These are phyloP conservation scores for Magnolia changhungtana DNA, from an alignment of 164 flowering plant genomes.

Conservation along the genomic window DNA sequence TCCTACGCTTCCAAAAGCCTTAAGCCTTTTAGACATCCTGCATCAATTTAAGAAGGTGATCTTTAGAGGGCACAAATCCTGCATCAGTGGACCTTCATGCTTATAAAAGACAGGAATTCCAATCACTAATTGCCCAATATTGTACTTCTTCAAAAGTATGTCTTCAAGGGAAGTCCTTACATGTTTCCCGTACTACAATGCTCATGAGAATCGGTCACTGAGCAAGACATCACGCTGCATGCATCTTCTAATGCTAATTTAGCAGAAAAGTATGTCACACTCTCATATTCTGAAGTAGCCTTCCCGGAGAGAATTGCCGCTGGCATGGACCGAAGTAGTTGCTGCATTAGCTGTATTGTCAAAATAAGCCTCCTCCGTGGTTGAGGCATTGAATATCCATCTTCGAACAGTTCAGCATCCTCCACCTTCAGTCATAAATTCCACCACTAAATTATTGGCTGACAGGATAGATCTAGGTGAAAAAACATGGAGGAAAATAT, in stretches of 20 bases:
- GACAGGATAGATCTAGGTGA: not conserved
- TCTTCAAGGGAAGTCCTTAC: conserved; percentile 37
- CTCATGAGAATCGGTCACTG: conserved; percentile 22
- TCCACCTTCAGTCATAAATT: conserved; percentile 39
- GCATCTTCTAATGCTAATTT: conserved; percentile 70
- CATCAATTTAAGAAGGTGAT: not conserved
- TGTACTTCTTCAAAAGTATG: not conserved
- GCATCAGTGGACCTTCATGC: not conserved
- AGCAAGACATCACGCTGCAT: conserved; percentile 43
- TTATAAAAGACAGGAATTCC: not conserved
- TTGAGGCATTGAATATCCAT: conserved; percentile 27
- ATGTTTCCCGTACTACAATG: conserved; percentile 19
- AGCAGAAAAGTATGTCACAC: conserved; percentile 45
- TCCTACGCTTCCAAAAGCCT: conserved; percentile 28
- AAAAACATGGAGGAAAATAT: not conserved
- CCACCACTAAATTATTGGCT: conserved; percentile 6
- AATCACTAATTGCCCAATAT: not conserved
- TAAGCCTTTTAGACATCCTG: conserved; percentile 45
- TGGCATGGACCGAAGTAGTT: conserved; percentile 53
- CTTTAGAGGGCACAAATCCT: not conserved
- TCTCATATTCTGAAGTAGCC: conserved; percentile 39
- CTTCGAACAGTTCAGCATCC: conserved; percentile 41
- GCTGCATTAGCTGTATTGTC: conserved; percentile 80
- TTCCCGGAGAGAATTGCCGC: conserved; percentile 49
- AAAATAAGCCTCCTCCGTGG: conserved; percentile 62